Evolutionary conservation across 441 rosid species (phyloP).

Genomic region (Daphne laureola): DNA sequence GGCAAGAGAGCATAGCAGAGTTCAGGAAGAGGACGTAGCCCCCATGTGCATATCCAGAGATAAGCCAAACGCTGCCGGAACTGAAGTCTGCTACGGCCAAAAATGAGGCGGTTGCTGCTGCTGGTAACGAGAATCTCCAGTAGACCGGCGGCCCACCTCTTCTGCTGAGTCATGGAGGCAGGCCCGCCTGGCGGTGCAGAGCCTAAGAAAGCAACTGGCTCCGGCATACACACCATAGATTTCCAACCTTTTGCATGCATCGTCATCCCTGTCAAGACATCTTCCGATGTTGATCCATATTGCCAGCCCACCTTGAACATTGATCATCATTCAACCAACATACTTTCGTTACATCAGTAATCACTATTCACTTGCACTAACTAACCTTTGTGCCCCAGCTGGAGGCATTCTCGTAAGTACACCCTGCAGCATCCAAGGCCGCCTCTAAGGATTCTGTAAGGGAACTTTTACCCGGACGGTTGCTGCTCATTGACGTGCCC

Average conservation of each 20-base stretch:
- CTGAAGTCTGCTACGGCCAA: constrained; percentile 19
- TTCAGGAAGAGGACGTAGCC: constrained; percentile 31
- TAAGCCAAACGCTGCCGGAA: constrained; percentile 30
- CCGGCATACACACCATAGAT: constrained; percentile 10
- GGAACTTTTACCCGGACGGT: neutral
- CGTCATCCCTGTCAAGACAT: constrained; percentile 31
- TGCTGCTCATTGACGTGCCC: constrained; percentile 13
- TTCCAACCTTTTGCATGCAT: constrained; percentile 66
- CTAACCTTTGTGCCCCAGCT: constrained; percentile 51
- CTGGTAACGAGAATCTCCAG: constrained; percentile 28
- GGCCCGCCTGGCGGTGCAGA: constrained; percentile 32
- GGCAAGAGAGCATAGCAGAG: constrained; percentile 33
- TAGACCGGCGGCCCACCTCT: constrained; percentile 47
- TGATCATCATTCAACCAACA: neutral
- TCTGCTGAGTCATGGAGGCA: constrained; percentile 31
- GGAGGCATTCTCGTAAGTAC: constrained; percentile 35
- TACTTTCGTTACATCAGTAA: too few species aligned
- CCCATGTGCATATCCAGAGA: constrained; percentile 22
- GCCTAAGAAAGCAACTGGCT: constrained; percentile 37
- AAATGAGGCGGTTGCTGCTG: constrained; percentile 19
- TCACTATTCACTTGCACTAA: too few species aligned
- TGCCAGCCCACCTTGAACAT: constrained; percentile 36
- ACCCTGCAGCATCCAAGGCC: constrained; percentile 35
- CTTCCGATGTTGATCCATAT: constrained; percentile 44
- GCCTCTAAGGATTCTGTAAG: constrained; percentile 19